These are phyloP conservation scores for Puccinellia tenuiflora DNA, from an alignment of 176 grass and related monocot species.

Conservation along the genomic window DNA sequence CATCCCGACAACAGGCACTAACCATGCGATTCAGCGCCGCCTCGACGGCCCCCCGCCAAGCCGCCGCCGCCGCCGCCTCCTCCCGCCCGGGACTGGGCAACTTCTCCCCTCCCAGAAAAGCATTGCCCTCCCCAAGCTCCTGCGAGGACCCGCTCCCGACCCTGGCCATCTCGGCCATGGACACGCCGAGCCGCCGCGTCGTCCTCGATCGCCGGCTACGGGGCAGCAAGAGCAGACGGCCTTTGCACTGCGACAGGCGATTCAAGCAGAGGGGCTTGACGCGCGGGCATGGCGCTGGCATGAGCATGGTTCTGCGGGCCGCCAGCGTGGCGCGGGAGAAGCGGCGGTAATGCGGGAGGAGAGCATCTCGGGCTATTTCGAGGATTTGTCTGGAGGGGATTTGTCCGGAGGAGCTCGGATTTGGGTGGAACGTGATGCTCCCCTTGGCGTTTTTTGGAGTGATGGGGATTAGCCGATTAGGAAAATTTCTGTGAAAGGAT, in stretches of 20 bases:
- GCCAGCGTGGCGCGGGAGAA: slow-evolving; percentile 1
- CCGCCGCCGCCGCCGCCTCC: background rate
- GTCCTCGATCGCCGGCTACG: slow-evolving; percentile 8
- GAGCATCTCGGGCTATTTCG: slow-evolving; percentile 26
- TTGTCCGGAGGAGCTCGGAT: background rate
- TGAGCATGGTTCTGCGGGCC: slow-evolving; percentile 17
- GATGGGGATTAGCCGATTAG: background rate
- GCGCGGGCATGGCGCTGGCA: background rate
- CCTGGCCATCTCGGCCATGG: slow-evolving; percentile 35
- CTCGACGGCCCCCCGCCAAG: slow-evolving; percentile 16
- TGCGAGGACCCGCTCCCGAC: slow-evolving; percentile 1
- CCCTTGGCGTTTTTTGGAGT: background rate
- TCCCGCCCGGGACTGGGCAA: background rate
- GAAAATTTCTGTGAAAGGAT: background rate
- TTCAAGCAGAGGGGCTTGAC: background rate
- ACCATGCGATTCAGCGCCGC: slow-evolving; percentile 36
- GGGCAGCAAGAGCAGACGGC: slow-evolving; percentile 6
- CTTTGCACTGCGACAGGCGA: background rate
- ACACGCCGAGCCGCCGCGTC: background rate
- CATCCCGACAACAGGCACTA: slow-evolving; percentile 8
- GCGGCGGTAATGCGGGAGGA: background rate
- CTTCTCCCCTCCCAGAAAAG: slow-evolving; percentile 22
- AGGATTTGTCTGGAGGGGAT: background rate
- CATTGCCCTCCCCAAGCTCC: slow-evolving; percentile 20
- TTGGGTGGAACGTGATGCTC: slow-evolving; percentile 16